These are phyloP conservation scores for Saccharomycopsis sp. DNA, from an alignment of 805 yeast species.

Conservation along the genomic window DNA sequence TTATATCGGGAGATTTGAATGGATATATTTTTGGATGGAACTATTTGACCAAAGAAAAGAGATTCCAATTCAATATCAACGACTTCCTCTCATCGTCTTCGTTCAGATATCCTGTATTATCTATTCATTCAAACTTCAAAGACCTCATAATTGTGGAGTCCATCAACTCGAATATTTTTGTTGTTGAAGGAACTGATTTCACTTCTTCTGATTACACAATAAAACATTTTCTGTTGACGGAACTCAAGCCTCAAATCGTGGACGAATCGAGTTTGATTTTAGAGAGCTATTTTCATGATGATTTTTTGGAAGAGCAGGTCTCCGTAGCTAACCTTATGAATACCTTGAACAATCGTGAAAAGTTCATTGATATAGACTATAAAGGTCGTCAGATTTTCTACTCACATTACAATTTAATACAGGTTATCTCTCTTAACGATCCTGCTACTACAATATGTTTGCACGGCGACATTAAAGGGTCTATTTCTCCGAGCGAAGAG, in stretches of 20 bases:
- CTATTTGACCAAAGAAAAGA: not conserved
- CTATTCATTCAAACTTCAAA: constrained; percentile 12
- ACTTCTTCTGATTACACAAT: not conserved
- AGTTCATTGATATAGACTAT: constrained; percentile 16
- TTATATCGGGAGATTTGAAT: constrained; percentile 16
- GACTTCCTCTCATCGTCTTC: not conserved
- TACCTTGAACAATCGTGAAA: not conserved
- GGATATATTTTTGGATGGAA: constrained; percentile 18
- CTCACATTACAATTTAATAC: not conserved
- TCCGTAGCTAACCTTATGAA: constrained; percentile 1
- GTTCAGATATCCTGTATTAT: constrained; percentile 14
- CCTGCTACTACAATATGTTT: not conserved
- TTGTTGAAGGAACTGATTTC: not conserved
- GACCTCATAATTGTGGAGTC: constrained; percentile 11
- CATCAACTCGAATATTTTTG: constrained; percentile 4
- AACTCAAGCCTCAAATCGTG: not conserved
- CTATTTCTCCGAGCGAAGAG: not conserved
- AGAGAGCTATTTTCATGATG: not conserved
- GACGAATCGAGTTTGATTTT: not conserved
- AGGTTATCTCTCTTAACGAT: not conserved
- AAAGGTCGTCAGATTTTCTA: constrained; percentile 7
- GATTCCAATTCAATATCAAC: constrained; percentile 5
- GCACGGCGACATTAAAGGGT: not conserved
- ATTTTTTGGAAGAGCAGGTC: not conserved
- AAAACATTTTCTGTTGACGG: not conserved